Evolutionary conservation across 225 moss, liverwort and hornwort genomes (phyloP).

Genomic region (Sphagnum contortum): DNA sequence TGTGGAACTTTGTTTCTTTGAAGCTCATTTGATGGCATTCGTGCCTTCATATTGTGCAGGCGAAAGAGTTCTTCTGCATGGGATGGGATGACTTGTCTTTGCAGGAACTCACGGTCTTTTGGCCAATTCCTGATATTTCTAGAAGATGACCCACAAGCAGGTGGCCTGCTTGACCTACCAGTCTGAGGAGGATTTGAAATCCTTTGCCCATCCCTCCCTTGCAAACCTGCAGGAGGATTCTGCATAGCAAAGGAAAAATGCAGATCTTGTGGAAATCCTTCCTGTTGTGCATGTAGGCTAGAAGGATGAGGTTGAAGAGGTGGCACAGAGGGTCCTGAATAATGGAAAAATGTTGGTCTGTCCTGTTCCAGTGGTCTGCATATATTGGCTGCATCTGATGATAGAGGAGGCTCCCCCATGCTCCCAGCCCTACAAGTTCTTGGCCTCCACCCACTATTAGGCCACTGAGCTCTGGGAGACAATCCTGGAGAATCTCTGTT

Average conservation of each 20-base stretch:
- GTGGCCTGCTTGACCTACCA: not conserved
- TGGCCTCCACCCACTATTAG: conserved; percentile 4
- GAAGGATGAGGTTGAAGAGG: not conserved
- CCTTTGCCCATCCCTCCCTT: conserved; percentile 6
- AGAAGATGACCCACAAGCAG: conserved; percentile 1
- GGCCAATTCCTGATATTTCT: conserved; percentile 8
- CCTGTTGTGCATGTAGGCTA: not conserved
- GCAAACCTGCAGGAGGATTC: conserved; percentile 3
- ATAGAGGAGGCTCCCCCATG: conserved; percentile 2
- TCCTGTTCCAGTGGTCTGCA: conserved; percentile 8
- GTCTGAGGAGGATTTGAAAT: conserved; percentile 1
- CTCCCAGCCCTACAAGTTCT: not conserved
- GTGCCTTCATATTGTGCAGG: conserved; percentile 16
- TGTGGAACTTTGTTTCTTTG: not conserved
- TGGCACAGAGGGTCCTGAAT: not conserved
- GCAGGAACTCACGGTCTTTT: conserved; percentile 3
- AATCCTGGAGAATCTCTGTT: conserved; percentile 6
- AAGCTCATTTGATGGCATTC: not conserved
- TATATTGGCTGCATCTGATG: conserved; percentile 2
- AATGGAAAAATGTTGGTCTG: conserved; percentile 1
- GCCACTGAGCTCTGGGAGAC: not conserved
- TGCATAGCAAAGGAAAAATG: conserved; percentile 2
- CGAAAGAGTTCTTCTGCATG: conserved; percentile 19
- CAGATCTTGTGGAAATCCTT: not conserved
- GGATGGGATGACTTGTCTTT: conserved; percentile 3